These are phyloP conservation scores for Tilletia caries DNA, from an alignment of 1,284 basidiomycete genomes.

Conservation along the genomic window DNA sequence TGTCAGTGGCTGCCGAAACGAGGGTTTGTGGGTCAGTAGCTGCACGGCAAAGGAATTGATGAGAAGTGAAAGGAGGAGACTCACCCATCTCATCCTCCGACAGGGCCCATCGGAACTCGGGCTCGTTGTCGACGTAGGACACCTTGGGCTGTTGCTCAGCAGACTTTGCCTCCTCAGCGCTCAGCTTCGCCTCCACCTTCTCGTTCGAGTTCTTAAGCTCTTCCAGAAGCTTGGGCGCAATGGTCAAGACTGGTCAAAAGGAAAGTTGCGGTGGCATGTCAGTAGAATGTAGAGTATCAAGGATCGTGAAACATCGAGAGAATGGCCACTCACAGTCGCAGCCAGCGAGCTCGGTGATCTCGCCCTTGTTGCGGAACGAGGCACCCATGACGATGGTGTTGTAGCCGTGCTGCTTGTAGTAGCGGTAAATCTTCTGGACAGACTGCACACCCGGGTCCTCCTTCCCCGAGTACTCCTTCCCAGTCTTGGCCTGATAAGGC, in stretches of 20 bases:
- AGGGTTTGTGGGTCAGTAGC: not conserved
- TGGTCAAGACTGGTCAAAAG: slow-evolving; percentile 78
- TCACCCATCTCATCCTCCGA: slow-evolving; percentile 9
- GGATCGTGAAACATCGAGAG: not conserved
- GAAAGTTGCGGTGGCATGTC: slow-evolving; percentile 48
- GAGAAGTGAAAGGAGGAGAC: not conserved
- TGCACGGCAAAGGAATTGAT: not conserved
- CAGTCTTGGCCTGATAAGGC: slow-evolving; percentile 34
- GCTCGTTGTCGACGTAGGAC: slow-evolving; percentile 82
- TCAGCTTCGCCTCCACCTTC: slow-evolving; percentile 79
- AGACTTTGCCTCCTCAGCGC: slow-evolving; percentile 64
- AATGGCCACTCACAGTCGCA: slow-evolving; percentile 63
- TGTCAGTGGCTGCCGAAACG: slow-evolving; percentile 35
- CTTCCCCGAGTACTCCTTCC: slow-evolving; percentile 47
- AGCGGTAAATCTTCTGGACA: slow-evolving; percentile 77
- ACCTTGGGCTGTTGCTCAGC: slow-evolving; percentile 73
- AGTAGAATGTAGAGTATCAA: not conserved
- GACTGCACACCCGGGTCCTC: slow-evolving; percentile 95
- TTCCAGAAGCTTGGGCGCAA: slow-evolving; percentile 83
- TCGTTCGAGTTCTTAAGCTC: slow-evolving; percentile 79
- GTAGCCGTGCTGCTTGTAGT: slow-evolving; percentile 98
- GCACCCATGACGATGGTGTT: slow-evolving; percentile 99
- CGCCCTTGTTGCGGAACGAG: slow-evolving; percentile 81
- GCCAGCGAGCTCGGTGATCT: slow-evolving; percentile 91
- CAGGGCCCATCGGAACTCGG: slow-evolving; percentile 90